Percentiles rank a stretch among this genome's conserved stretches.
These are phyloP conservation scores for Vishniacozyma victoriae DNA, from an alignment of 768 basidiomycete species.

Conservation along the genomic window DNA sequence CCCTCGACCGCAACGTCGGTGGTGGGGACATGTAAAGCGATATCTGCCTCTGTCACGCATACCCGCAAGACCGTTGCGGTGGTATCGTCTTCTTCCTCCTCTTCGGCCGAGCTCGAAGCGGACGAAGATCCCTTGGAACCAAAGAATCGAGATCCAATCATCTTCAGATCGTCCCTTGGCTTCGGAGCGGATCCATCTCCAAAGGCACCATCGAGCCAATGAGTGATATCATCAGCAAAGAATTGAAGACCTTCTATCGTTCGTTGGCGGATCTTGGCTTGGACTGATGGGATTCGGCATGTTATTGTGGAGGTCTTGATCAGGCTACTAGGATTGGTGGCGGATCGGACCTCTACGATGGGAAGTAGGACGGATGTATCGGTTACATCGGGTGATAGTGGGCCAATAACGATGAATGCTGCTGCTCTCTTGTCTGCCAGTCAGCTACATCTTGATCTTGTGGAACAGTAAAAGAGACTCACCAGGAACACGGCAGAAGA, in stretches of 20 bases:
- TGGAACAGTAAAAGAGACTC: constrained; percentile 1
- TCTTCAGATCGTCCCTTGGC: constrained; percentile 54
- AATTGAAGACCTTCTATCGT: constrained; percentile 72
- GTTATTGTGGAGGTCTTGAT: constrained; percentile 14
- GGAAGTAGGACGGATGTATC: constrained; percentile 25
- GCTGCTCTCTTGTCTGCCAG: constrained; percentile 23
- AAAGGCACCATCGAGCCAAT: constrained; percentile 57
- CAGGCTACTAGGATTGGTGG: constrained; percentile 1
- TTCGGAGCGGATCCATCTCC: constrained; percentile 35
- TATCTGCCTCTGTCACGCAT: constrained; percentile 42
- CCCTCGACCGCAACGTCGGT: constrained; percentile 14
- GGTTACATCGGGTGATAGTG: constrained; percentile 25
- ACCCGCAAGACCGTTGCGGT: constrained; percentile 16
- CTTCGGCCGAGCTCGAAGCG: constrained; percentile 25
- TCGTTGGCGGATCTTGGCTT: constrained; percentile 51
- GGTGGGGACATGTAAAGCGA: constrained; percentile 56
- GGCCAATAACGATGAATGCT: constrained; percentile 40
- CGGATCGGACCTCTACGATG: constrained; percentile 9
- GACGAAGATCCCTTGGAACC: constrained; percentile 33
- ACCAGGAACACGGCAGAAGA: constrained; percentile 37
- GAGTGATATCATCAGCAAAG: constrained; percentile 80
- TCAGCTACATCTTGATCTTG: background rate
- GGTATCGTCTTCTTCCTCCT: constrained; percentile 21
- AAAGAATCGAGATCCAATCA: constrained; percentile 71
- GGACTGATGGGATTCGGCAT: constrained; percentile 58